Evolutionary conservation across 1,284 basidiomycete species (phyloP).

Genomic region (Tilletia walkeri): DNA sequence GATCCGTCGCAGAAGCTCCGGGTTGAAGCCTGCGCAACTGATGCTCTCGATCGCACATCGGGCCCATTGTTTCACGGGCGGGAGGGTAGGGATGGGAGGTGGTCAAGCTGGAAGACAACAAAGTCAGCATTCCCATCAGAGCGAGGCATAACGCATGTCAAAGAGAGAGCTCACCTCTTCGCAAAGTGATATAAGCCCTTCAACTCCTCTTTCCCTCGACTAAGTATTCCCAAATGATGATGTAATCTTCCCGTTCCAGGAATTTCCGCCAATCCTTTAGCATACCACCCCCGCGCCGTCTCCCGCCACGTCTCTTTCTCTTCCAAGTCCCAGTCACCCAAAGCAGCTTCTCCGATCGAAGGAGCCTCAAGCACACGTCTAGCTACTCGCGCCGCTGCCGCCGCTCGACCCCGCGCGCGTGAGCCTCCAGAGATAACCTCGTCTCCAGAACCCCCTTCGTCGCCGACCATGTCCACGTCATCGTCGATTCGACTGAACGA

Average conservation of each 20-base stretch:
- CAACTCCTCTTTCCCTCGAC: constrained; percentile 72
- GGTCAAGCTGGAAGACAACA: constrained; percentile 62
- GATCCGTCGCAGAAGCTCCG: constrained; percentile 73
- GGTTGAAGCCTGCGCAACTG: constrained; percentile 62
- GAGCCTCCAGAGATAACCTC: neutral
- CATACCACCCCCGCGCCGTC: constrained; percentile 91
- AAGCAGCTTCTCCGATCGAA: constrained; percentile 82
- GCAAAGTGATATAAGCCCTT: constrained; percentile 85
- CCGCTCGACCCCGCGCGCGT: too few relatives aligned
- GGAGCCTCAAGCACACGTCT: constrained; percentile 36
- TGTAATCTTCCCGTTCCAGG: constrained; percentile 89
- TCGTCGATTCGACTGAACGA: neutral
- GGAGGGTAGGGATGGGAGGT: constrained; percentile 80
- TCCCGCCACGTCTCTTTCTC: constrained; percentile 89
- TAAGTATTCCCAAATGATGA: constrained; percentile 87
- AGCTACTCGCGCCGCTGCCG: too few relatives aligned
- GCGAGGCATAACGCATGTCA: neutral
- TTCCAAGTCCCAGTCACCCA: constrained; percentile 79
- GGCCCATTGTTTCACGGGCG: constrained; percentile 80
- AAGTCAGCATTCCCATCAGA: neutral
- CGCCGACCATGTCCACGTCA: constrained; percentile 7
- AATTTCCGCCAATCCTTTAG: constrained; percentile 76
- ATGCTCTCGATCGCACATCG: constrained; percentile 73
- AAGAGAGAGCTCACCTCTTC: constrained; percentile 70
- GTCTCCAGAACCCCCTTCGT: constrained; percentile 5